phyloP scores from a whole-genome alignment of 1,284 basidiomycete species.

The Ustilago tritici region DNA sequence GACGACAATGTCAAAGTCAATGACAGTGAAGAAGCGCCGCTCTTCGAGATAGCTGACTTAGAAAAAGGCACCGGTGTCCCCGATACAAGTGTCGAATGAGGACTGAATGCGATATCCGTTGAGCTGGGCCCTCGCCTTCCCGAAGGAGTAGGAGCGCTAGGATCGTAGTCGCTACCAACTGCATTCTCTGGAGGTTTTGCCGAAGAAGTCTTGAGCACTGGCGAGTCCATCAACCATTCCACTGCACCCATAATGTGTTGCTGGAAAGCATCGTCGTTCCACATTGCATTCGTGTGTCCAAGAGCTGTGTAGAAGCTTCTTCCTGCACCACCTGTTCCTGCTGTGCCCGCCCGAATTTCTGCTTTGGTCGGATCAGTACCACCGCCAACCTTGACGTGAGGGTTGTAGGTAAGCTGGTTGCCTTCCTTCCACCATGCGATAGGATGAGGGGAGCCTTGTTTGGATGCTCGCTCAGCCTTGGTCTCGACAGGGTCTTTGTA shows the following conservation, averaged over 20 bases:
- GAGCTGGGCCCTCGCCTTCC: not conserved
- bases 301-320: slow-evolving; percentile 57
- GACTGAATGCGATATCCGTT: slow-evolving; percentile 5
- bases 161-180: slow-evolving; percentile 34
- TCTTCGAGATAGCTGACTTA: slow-evolving; percentile 29
- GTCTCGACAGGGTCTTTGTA: slow-evolving; percentile 51
- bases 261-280: slow-evolving; percentile 50
- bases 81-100: slow-evolving; percentile 22
- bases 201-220: slow-evolving; percentile 35
- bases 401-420: slow-evolving; percentile 45
- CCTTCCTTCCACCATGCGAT: slow-evolving; percentile 64
- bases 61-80: slow-evolving; percentile 42
- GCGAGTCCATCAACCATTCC: slow-evolving; percentile 55
- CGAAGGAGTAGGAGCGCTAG: not conserved
- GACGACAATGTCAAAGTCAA: not conserved
- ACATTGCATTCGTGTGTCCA: slow-evolving; percentile 55
- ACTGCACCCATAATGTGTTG: slow-evolving; percentile 57
- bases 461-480: slow-evolving; percentile 24
- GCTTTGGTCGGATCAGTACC: slow-evolving; percentile 51
- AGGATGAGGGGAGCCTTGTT: slow-evolving; percentile 56
- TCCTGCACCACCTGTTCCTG: slow-evolving; percentile 52
- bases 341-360: slow-evolving; percentile 41
- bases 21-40: not conserved
- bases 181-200: slow-evolving; percentile 18
- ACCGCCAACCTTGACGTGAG: slow-evolving; percentile 47